A percentile compares a stretch with the other conserved stretches of the same genome.
Conservation (phyloP, 169 alveolate species). For the Plasmodium ovale region DNA sequence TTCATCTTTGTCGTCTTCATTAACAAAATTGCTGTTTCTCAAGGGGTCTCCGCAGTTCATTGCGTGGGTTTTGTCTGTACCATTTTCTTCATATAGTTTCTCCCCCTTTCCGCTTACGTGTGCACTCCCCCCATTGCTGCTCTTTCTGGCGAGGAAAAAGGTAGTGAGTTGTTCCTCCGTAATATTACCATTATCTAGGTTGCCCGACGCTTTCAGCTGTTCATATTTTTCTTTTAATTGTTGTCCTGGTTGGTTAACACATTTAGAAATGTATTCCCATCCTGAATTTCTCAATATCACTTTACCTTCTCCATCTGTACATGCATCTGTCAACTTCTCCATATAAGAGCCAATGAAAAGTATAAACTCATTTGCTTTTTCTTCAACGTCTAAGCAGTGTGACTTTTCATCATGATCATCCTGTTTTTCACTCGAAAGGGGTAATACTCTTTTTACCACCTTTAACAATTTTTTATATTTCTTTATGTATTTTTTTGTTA, state of each 20-base stretch:
- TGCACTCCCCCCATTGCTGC: neutral
- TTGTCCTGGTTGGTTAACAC: constrained; percentile 8
- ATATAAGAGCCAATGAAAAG: constrained; percentile 38
- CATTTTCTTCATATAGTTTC: too few relatives aligned
- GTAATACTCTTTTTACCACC: constrained; percentile 31
- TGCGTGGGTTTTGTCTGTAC: neutral
- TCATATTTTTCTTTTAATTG: neutral
- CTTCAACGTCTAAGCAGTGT: neutral
- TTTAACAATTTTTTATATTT: constrained; percentile 62
- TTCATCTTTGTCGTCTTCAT: too few relatives aligned
- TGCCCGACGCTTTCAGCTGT: neutral
- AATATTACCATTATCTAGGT: neutral
- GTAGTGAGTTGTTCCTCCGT: neutral
- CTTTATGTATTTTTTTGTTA: constrained; percentile 40
- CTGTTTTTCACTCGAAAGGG: neutral
- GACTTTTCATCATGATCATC: neutral
- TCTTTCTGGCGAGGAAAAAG: neutral
- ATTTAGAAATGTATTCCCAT: constrained; percentile 60
- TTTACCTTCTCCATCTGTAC: constrained; percentile 30
- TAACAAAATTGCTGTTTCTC: too few relatives aligned
- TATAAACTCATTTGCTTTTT: constrained; percentile 32
- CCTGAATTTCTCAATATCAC: constrained; percentile 26
- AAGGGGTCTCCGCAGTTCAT: too few relatives aligned
- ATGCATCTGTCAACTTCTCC: constrained; percentile 3
- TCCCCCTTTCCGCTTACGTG: too few relatives aligned